Conservation (phyloP, 2,329 filamentous ascomycete species). For the Emmonsiellopsis sp. region DNA sequence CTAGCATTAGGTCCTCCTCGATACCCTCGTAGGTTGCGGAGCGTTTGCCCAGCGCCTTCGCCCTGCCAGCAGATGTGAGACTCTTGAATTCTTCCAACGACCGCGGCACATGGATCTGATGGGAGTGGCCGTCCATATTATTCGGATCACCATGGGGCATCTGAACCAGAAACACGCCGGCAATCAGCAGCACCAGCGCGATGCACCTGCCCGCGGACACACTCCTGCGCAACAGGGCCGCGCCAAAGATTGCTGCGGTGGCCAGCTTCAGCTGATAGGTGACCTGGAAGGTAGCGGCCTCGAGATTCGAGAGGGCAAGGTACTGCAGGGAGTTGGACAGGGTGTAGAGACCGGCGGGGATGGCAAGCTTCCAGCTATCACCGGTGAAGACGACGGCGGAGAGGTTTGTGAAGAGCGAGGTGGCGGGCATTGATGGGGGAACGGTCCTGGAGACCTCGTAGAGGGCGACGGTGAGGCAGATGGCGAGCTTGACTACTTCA, state of each 20-base stretch:
- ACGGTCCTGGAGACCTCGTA: slow-evolving; percentile 75
- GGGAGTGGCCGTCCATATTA: slow-evolving; percentile 44
- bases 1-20: slow-evolving; percentile 48
- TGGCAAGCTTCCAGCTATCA: slow-evolving; percentile 89
- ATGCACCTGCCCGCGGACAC: slow-evolving; percentile 70
- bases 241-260: slow-evolving; percentile 79
- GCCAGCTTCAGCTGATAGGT: slow-evolving; percentile 93
- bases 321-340: slow-evolving; percentile 92
- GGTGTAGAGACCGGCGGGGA: slow-evolving; percentile 82
- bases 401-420: slow-evolving; percentile 70
- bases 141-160: slow-evolving; percentile 52
- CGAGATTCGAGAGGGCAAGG: slow-evolving; percentile 79
- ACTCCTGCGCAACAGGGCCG: slow-evolving; percentile 62
- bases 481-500: slow-evolving; percentile 80
- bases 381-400: slow-evolving; percentile 73
- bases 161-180: slow-evolving; percentile 79
- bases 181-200: slow-evolving; percentile 66
- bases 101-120: slow-evolving; percentile 61
- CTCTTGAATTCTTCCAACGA: slow-evolving; percentile 67
- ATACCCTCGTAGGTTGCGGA: slow-evolving; percentile 91
- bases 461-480: slow-evolving; percentile 78
- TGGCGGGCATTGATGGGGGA: slow-evolving; percentile 69
- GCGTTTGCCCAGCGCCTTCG: slow-evolving; percentile 49
- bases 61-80: slow-evolving; percentile 33
- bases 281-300: slow-evolving; percentile 87